phyloP scores from a whole-genome alignment of 768 basidiomycete species.

The Arthromyces matolae region DNA sequence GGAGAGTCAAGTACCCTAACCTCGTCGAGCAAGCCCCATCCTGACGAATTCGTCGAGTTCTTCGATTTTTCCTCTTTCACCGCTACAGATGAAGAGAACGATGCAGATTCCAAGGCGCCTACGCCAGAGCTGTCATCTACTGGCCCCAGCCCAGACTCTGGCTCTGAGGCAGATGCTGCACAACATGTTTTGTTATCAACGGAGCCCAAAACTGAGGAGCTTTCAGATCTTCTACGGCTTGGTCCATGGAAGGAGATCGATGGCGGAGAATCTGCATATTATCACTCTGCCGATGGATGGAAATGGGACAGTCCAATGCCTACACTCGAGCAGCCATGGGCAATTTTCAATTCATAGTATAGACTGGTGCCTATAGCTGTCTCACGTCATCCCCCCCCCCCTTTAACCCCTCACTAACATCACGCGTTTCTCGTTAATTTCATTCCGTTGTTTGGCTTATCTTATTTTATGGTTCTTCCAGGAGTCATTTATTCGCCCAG shows the following conservation, averaged over 20 bases:
- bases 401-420: slow-evolving; percentile 11
- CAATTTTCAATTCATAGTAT: slow-evolving; percentile 57
- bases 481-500: slow-evolving; percentile 38
- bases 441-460: slow-evolving; percentile 25
- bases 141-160: slow-evolving; percentile 75
- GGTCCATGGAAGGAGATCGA: slow-evolving; percentile 69
- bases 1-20: slow-evolving; percentile 28
- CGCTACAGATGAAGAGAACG: slow-evolving; percentile 52
- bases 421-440: slow-evolving; percentile 17
- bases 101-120: slow-evolving; percentile 56
- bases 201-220: slow-evolving; percentile 53
- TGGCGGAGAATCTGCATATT: slow-evolving; percentile 72
- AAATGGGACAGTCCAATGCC: slow-evolving; percentile 74
- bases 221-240: slow-evolving; percentile 50
- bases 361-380: slow-evolving; percentile 33
- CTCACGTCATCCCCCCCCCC: slow-evolving; percentile 23
- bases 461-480: slow-evolving; percentile 34
- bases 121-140: slow-evolving; percentile 79
- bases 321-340: slow-evolving; percentile 67
- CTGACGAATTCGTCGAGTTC: slow-evolving; percentile 55
- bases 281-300: slow-evolving; percentile 51
- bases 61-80: slow-evolving; percentile 68
- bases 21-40: slow-evolving; percentile 23
- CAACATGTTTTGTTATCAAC: slow-evolving; percentile 41
- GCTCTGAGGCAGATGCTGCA: slow-evolving; percentile 53